A percentile compares a stretch with the other conserved stretches of the same genome.
phyloP scores from a whole-genome alignment of 108 stramenopile species.

The Bacterosira constricta region DNA sequence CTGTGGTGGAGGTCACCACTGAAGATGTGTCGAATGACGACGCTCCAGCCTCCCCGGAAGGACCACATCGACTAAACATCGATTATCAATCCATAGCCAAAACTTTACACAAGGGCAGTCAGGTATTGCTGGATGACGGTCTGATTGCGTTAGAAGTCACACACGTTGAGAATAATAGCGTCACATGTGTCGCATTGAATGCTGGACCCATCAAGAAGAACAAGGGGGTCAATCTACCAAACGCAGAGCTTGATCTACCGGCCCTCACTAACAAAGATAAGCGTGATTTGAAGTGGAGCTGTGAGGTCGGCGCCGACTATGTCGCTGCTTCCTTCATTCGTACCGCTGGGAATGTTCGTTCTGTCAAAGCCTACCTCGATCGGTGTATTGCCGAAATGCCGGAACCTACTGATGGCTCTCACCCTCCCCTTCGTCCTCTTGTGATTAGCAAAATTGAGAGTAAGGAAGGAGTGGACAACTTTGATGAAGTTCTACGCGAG shows the following conservation, averaged over 20 bases:
- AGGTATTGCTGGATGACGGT: conserved; percentile 85
- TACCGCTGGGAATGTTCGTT: conserved; percentile 77
- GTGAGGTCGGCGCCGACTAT: conserved; percentile 77
- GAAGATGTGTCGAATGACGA: conserved; percentile 53
- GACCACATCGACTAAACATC: conserved; percentile 62
- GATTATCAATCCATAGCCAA: conserved; percentile 81
- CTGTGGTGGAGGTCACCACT: conserved; percentile 56
- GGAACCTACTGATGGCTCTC: conserved; percentile 21
- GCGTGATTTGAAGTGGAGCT: conserved; percentile 77
- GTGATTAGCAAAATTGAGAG: conserved; percentile 93
- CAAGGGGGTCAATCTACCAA: conserved; percentile 88
- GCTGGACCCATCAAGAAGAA: conserved; percentile 78
- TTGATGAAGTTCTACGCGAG: conserved; percentile 78
- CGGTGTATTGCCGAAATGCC: conserved; percentile 61
- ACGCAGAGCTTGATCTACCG: conserved; percentile 76
- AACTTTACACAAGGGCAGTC: conserved; percentile 57
- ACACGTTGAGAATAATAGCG: conserved; percentile 48
- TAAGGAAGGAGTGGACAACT: conserved; percentile 86
- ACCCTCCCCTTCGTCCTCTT: conserved; percentile 55
- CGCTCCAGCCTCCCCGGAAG: conserved; percentile 51
- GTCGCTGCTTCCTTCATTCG: conserved; percentile 91
- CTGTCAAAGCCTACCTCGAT: conserved; percentile 72
- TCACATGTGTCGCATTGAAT: conserved; percentile 63
- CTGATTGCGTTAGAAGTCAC: conserved; percentile 75
- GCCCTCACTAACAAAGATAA: conserved; percentile 89